Base-by-base conservation (phyloP, 257 asterid genomes). In the Misopates orontium region DNA sequence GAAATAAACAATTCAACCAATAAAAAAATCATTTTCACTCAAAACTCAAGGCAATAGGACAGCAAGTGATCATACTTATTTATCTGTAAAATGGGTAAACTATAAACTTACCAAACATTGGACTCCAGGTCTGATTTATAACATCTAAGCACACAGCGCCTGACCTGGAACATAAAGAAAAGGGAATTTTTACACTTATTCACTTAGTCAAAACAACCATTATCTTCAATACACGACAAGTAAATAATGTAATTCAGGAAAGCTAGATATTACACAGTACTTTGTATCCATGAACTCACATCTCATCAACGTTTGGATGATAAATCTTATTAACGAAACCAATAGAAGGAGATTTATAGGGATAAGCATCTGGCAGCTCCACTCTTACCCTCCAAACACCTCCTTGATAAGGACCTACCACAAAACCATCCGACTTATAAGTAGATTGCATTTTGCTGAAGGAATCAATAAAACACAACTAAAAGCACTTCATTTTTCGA, bases 281-380 rank as follows among this genome's bases (percentile, higher is more conserved):
- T 4, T 3, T 36, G 42, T 9, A 36, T 39, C 32, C 62, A 60
- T 22, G 23, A 64, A 84, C 98, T 84, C 85, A 91, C 98, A 83
- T 83, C 22, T 88, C 98, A 80, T 91, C 98, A 44, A 91, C 96
- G 66, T 91, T 91, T 14, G 98, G 98, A 80, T 91, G 98, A 73
- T 88, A 91, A 59, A 91, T 91, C 83, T 85, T 91, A 66, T 88
- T 91, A 22, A 86, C 76, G 73, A 91, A 91, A 23, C 95, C 96
- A 70, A 91, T 86, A 18, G 96, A 88, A 19, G 96, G 98, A 66
- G 96, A 88, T 77, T 88, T 91, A 52, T 88, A 87, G 4, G 98
- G 98, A 75, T 91, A 91, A 73, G 92, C 91, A 80, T 85, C 98
- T 3, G 95, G 96, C 19, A 91, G 83, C 73, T 82, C 95, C 74